Percentiles rank a stretch among this genome's conserved stretches.
phyloP scores from a whole-genome alignment of 2,329 filamentous ascomycete genomes.

The Sporothrix variecibatus region DNA sequence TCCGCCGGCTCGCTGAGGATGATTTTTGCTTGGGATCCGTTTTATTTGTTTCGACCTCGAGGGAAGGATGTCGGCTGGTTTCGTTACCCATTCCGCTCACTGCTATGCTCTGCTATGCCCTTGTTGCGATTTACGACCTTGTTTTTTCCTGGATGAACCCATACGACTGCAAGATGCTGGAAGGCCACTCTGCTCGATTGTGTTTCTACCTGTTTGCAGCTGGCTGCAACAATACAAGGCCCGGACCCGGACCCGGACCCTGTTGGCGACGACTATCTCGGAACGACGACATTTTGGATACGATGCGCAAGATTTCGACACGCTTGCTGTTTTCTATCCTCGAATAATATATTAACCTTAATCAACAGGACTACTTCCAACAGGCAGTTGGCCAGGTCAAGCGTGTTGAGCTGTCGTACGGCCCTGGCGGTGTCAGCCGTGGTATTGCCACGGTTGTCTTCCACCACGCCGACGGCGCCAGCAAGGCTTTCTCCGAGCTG shows the following conservation, averaged over 20 bases:
- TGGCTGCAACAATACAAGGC: not conserved
- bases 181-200: slow-evolving; percentile 3
- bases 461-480: slow-evolving; percentile 75
- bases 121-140: not conserved
- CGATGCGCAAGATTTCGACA: slow-evolving; percentile 37
- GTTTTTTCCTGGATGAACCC: not conserved
- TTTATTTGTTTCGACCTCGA: not conserved
- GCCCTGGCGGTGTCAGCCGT: slow-evolving; percentile 86
- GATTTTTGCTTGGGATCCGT: not conserved
- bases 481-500: slow-evolving; percentile 78
- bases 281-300: slow-evolving; percentile 29
- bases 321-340: slow-evolving; percentile 58
- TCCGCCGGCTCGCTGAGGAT: not conserved
- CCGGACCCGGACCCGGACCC: slow-evolving; percentile 11
- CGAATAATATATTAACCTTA: slow-evolving; percentile 60
- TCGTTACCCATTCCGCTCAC: slow-evolving; percentile 36
- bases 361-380: slow-evolving; percentile 90
- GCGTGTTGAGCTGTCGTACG: slow-evolving; percentile 88
- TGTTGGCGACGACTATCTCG: not conserved
- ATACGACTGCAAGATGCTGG: slow-evolving; percentile 1
- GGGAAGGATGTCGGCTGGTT: slow-evolving; percentile 10
- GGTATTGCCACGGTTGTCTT: slow-evolving; percentile 92
- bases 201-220: not conserved
- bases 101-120: slow-evolving; percentile 41
- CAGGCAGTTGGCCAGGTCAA: slow-evolving; percentile 88